These are phyloP conservation scores for Silene conica DNA, from an alignment of 148 eudicot species.

Conservation along the genomic window DNA sequence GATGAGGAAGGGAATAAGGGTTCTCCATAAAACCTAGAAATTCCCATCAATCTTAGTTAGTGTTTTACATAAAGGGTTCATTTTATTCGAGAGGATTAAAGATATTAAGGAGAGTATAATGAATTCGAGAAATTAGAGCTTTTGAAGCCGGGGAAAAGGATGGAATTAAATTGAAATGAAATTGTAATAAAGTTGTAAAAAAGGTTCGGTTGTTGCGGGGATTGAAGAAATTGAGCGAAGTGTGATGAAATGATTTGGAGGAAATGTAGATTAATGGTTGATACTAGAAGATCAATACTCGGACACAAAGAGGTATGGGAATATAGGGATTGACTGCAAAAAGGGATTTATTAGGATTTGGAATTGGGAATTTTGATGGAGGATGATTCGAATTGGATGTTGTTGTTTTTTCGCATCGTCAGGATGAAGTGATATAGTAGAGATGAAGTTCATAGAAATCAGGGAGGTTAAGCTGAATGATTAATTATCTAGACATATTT, in stretches of 20 bases:
- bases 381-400: constrained; percentile 54
- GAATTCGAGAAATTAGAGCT: neutral
- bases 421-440: neutral
- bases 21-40: constrained; percentile 29
- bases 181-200: too few relatives aligned
- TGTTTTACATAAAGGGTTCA: neutral
- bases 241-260: too few relatives aligned
- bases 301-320: constrained; percentile 1
- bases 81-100: neutral
- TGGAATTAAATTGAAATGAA: too few relatives aligned
- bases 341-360: constrained; percentile 7
- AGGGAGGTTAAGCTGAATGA: neutral
- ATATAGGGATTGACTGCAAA: constrained; percentile 37
- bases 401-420: constrained; percentile 52
- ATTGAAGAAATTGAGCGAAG: too few relatives aligned
- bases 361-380: constrained; percentile 36
- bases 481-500: too few relatives aligned
- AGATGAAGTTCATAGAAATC: neutral
- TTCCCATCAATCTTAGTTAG: constrained; percentile 32
- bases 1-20: constrained; percentile 16
- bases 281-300: too few relatives aligned
- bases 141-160: neutral
- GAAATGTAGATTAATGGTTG: too few relatives aligned
- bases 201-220: too few relatives aligned
- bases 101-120: too few relatives aligned